A percentile compares a stretch with the other conserved stretches of the same genome.
Evolutionary conservation across 140 eudicot genomes (phyloP).

Genomic region (Cichorium intybus): DNA sequence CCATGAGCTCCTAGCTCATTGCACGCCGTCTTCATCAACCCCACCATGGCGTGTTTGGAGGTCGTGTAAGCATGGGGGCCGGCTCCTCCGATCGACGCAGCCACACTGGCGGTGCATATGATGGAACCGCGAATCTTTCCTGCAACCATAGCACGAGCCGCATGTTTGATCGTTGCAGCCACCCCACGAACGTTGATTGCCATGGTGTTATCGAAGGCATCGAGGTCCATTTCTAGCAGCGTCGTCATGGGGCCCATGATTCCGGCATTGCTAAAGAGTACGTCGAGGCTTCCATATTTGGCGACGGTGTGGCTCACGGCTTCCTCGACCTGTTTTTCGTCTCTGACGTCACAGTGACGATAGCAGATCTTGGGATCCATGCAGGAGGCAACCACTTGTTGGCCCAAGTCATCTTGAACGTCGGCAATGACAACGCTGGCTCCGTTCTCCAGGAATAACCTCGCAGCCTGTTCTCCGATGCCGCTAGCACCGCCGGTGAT

Average conservation of each 20-base stretch:
- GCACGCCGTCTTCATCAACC: constrained; percentile 41
- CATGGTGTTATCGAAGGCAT: constrained; percentile 42
- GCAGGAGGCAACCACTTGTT: constrained; percentile 32
- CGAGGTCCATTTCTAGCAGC: constrained; percentile 52
- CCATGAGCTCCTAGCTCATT: constrained; percentile 48
- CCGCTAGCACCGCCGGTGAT: constrained; percentile 90
- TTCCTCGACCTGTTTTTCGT: constrained; percentile 55
- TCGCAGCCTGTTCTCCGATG: constrained; percentile 72
- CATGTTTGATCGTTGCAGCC: constrained; percentile 68
- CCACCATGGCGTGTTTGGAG: constrained; percentile 48
- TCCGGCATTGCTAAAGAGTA: constrained; percentile 85
- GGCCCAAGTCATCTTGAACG: constrained; percentile 56
- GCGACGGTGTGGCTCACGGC: constrained; percentile 39
- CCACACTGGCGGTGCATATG: constrained; percentile 76
- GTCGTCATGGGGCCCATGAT: constrained; percentile 59
- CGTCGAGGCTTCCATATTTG: constrained; percentile 63
- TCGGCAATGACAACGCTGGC: constrained; percentile 67
- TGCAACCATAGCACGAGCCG: constrained; percentile 64
- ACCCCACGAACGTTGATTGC: constrained; percentile 58
- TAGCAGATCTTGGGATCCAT: constrained; percentile 29
- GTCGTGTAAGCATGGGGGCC: constrained; percentile 58
- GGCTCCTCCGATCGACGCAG: constrained; percentile 49
- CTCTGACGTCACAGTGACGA: constrained; percentile 56
- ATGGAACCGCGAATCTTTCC: constrained; percentile 41
- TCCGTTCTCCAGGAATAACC: constrained; percentile 51